Percentiles rank a stretch among this genome's conserved stretches.
Conservation (phyloP, 2,329 filamentous ascomycete species). For the Sarocladium kiliense region DNA sequence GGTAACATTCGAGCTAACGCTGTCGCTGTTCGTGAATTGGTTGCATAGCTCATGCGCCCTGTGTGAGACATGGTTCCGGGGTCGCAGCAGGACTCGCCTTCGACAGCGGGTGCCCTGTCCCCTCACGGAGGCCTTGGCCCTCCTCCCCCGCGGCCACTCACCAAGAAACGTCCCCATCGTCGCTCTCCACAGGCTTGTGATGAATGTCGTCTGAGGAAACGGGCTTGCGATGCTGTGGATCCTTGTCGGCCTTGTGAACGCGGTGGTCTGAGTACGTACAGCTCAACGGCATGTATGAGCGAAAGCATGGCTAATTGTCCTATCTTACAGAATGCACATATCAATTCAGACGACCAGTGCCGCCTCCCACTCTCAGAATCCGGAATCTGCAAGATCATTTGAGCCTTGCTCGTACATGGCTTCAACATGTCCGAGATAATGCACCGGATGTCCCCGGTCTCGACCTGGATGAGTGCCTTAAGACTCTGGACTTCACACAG, state of each 20-base stretch:
- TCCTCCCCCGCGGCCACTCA: neutral
- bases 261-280: slow-evolving; percentile 3
- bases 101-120: neutral
- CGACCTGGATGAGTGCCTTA: slow-evolving; percentile 11
- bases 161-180: slow-evolving; percentile 7
- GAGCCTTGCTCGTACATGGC: slow-evolving; percentile 9
- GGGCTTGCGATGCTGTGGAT: slow-evolving; percentile 9
- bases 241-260: slow-evolving; percentile 10
- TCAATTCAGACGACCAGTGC: slow-evolving; percentile 10
- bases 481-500: slow-evolving; percentile 9
- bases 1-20: too few species aligned
- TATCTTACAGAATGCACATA: slow-evolving; percentile 8
- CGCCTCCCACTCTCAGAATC: slow-evolving; percentile 10
- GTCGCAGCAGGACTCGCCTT: neutral
- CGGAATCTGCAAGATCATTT: slow-evolving; percentile 11
- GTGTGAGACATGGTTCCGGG: neutral
- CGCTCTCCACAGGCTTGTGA: slow-evolving; percentile 10
- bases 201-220: slow-evolving; percentile 11
- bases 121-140: neutral
- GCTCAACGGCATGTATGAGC: neutral
- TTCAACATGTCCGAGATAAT: slow-evolving; percentile 10
- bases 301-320: neutral
- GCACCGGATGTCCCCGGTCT: slow-evolving; percentile 2
- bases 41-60: neutral
- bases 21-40: neutral